Conservation (phyloP, 2,329 filamentous ascomycete species). For the Neurospora sp. region DNA sequence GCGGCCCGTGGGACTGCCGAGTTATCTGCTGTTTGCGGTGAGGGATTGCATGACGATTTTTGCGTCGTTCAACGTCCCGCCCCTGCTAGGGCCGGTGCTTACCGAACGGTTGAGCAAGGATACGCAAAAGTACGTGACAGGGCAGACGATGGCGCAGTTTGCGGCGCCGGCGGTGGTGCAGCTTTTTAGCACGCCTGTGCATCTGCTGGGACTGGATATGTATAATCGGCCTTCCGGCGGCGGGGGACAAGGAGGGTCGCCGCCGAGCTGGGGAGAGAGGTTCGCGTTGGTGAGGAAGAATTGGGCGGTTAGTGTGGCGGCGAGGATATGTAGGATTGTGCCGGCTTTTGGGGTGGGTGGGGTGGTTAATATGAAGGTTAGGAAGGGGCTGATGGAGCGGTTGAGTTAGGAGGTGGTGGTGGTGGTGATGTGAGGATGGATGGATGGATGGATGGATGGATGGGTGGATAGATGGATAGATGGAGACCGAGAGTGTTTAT, state of each 20-base stretch:
- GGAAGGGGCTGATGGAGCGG: constrained; percentile 55
- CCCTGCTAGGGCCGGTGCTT: constrained; percentile 63
- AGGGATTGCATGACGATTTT: constrained; percentile 87
- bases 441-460: neutral
- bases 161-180: constrained; percentile 71
- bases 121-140: constrained; percentile 38
- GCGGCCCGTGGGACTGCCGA: constrained; percentile 55
- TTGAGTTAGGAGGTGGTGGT: constrained; percentile 27
- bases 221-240: constrained; percentile 60
- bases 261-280: constrained; percentile 45
- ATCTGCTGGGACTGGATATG: constrained; percentile 74
- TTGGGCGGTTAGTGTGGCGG: constrained; percentile 64
- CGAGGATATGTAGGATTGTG: constrained; percentile 74
- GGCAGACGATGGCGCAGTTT: constrained; percentile 65
- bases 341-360: constrained; percentile 85
- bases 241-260: constrained; percentile 24
- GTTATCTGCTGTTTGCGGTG: constrained; percentile 68
- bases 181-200: constrained; percentile 70
- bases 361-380: constrained; percentile 69
- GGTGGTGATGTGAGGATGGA: neutral
- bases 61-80: constrained; percentile 82
- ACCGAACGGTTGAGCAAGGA: constrained; percentile 44
- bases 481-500: neutral
- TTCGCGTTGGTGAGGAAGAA: constrained; percentile 59
- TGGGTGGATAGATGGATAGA: no score